These are phyloP conservation scores for Amyloporia xantha DNA, from an alignment of 768 basidiomycete genomes.

Conservation along the genomic window DNA sequence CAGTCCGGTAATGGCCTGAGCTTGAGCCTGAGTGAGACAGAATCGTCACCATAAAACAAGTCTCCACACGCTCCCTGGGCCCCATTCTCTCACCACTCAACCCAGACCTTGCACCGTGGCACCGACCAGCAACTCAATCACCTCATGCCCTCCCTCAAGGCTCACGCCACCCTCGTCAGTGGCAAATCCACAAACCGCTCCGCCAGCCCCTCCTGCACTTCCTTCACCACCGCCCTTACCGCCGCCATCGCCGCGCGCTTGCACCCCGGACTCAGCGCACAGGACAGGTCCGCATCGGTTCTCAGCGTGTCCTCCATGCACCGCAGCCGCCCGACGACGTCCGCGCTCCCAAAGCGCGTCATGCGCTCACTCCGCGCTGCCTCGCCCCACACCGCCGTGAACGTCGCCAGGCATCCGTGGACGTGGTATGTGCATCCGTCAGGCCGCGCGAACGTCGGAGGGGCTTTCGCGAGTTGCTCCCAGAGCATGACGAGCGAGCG, in stretches of 20 bases:
- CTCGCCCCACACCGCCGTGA: constrained; percentile 30
- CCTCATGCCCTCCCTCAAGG: too few relatives aligned
- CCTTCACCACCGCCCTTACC: constrained; percentile 21
- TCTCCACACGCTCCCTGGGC: too few relatives aligned
- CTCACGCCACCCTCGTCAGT: too few relatives aligned
- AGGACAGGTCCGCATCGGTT: constrained; percentile 25
- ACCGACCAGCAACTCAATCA: too few relatives aligned
- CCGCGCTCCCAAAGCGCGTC: constrained; percentile 21
- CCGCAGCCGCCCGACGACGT: constrained; percentile 31
- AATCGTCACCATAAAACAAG: too few relatives aligned
- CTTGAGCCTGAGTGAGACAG: too few relatives aligned
- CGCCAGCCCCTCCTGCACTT: constrained; percentile 16
- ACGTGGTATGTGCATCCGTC: constrained; percentile 31
- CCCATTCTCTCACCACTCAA: too few relatives aligned
- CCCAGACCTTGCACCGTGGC: too few relatives aligned
- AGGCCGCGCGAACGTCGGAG: constrained; percentile 25
- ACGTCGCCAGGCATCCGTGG: constrained; percentile 31
- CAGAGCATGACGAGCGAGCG: constrained; percentile 29
- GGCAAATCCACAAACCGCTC: constrained; percentile 15
- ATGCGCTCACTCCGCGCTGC: constrained; percentile 21
- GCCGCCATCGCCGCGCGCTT: constrained; percentile 28
- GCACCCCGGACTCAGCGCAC: constrained; percentile 31
- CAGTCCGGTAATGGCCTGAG: too few relatives aligned
- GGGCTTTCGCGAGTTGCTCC: constrained; percentile 23
- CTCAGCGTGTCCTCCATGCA: constrained; percentile 26